Conservation (phyloP, 2,329 filamentous ascomycete genomes). For the Fusarium virguliforme region DNA sequence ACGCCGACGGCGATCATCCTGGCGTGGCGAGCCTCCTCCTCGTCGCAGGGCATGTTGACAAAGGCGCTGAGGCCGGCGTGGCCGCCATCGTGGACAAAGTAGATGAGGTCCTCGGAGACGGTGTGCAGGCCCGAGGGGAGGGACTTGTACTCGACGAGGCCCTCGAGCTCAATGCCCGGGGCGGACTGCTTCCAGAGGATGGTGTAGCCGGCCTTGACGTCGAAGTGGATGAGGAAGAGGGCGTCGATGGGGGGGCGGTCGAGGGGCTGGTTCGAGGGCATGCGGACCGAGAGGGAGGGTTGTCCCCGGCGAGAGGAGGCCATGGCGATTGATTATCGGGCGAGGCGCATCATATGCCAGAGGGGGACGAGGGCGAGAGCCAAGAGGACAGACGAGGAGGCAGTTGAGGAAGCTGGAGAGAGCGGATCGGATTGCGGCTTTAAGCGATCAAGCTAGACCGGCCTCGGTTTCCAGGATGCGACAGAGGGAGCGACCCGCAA, state of each 20-base stretch:
- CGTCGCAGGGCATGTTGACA: conserved; percentile 84
- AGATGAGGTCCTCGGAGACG: conserved; percentile 89
- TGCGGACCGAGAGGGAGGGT: conserved; percentile 59
- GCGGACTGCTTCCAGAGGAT: conserved; percentile 88
- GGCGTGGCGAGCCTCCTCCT: conserved; percentile 85
- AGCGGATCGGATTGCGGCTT: conserved; percentile 15
- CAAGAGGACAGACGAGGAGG: conserved; percentile 18
- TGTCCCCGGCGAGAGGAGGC: conserved; percentile 60
- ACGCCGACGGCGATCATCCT: conserved; percentile 94
- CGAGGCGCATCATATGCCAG: conserved; percentile 50
- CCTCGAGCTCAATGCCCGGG: conserved; percentile 82
- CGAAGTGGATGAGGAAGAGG: conserved; percentile 91
- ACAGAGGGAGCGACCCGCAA: conserved; percentile 17
- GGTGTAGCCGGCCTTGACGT: conserved; percentile 92
- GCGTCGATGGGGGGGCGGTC: conserved; percentile 72
- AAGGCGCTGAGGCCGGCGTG: conserved; percentile 95
- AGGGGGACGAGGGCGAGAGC: neutral
- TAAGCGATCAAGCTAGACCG: neutral
- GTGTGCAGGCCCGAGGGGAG: conserved; percentile 94
- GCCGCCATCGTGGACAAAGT: conserved; percentile 87
- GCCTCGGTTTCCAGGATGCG: neutral
- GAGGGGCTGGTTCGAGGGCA: conserved; percentile 53
- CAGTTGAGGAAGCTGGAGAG: neutral
- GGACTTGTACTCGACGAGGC: conserved; percentile 95
- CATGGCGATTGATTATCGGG: conserved; percentile 56